Conservation (phyloP, 805 yeast genomes). For the Clavispora carvajalis region DNA sequence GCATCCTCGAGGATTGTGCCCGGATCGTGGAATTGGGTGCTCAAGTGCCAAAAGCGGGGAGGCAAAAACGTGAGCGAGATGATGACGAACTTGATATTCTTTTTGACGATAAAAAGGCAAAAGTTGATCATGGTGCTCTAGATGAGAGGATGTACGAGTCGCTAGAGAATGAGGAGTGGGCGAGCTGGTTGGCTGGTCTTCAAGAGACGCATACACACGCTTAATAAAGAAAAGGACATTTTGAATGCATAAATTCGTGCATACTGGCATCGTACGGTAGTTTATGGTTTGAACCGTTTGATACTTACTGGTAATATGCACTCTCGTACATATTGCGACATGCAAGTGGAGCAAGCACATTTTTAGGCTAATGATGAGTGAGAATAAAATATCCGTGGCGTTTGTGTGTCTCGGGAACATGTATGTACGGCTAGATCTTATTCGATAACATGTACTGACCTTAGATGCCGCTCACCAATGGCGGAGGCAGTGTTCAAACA, state of each 20-base stretch:
- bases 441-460: slow-evolving; percentile 14
- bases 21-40: slow-evolving; percentile 16
- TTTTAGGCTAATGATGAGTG: neutral
- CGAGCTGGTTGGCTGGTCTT: slow-evolving; percentile 11
- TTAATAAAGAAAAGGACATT: too few relatives aligned
- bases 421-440: slow-evolving; percentile 35
- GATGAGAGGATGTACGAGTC: slow-evolving; percentile 21
- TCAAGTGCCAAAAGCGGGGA: neutral
- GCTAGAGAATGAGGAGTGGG: slow-evolving; percentile 34
- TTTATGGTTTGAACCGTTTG: too few relatives aligned
- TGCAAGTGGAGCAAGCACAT: slow-evolving; percentile 4
- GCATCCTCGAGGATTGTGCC: slow-evolving; percentile 12
- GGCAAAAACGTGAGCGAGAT: slow-evolving; percentile 13
- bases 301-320: neutral
- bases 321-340: slow-evolving; percentile 1
- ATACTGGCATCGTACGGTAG: too few relatives aligned
- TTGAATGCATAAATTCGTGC: too few relatives aligned
- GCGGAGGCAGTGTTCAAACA: slow-evolving; percentile 88
- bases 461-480: slow-evolving; percentile 92
- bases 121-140: slow-evolving; percentile 17
- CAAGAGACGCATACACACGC: slow-evolving; percentile 5
- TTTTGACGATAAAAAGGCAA: slow-evolving; percentile 32
- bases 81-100: slow-evolving; percentile 31
- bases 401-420: slow-evolving; percentile 90
- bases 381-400: slow-evolving; percentile 56